Evolutionary conservation across 2,329 filamentous ascomycete genomes (phyloP), one percentile per base, ranked within the genome.

Genomic region (Passalora sequoiae): DNA sequence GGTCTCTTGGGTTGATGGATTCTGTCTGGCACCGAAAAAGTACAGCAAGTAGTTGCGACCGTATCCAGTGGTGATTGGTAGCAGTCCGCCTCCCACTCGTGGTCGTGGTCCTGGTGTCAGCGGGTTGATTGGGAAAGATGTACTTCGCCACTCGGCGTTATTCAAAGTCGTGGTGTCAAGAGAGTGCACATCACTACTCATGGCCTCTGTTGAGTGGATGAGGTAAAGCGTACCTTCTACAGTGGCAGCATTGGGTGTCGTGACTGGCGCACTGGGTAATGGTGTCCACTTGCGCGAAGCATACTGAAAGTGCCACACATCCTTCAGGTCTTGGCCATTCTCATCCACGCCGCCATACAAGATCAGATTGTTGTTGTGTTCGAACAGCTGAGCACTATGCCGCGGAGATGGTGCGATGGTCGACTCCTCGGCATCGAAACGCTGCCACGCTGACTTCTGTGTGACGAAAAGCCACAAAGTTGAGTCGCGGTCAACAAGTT

Each of bases 21-120:
- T 43, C 29, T 54, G 49, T 9, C 55, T 51, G 6, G 54, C 49
- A 21, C 69, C 69, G 21, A 72, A 63, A 29, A 71, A 57, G 53
- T 70, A 70, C 1, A 68, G 51, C 5, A 72, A 61, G 50, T 69
- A 72, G 30, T 68, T 64, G 4, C 69, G 63, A 10, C 69, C 69
- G 39, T 68, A 66, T 9, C 69, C 69, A 2, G 68, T 72, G 0
- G 61, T 64, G 16, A 72, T 53, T 0, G 68, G 67, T 1, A 71
- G 45, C 0, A 71, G 50, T 1, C 63, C 64, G 12, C 64, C 69
- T 6, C 64, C 61, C 6, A 60, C 55, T 16, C 68, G 59, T 13
- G 66, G 63, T 13, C 60, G 57, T 2, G 69, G 69, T 1, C 68
- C 68, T n/a, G 67, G 64, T 1, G 64, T 63, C 9, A 70, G 50